phyloP scores from a whole-genome alignment of 1,284 basidiomycete species.

The Ganoderma boninense region DNA sequence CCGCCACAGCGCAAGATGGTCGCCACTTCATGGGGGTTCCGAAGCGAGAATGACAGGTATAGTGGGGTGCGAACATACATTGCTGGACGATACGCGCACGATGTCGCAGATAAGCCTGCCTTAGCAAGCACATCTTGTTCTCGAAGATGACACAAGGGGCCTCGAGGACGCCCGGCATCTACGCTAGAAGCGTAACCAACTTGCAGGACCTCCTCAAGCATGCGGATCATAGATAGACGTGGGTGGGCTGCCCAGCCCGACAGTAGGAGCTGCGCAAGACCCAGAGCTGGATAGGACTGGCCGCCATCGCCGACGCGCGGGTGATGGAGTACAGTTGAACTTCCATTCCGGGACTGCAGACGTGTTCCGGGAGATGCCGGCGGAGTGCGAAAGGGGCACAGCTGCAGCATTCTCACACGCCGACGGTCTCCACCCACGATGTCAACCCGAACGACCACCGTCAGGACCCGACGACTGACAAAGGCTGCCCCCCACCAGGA shows the following conservation, averaged over 20 bases:
- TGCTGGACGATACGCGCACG: neutral
- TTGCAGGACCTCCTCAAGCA: neutral
- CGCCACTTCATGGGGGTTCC: neutral
- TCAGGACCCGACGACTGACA: constrained; percentile 23
- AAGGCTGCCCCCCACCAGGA: constrained; percentile 16
- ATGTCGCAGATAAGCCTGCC: neutral
- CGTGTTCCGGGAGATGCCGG: constrained; percentile 8
- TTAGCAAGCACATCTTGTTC: constrained; percentile 4
- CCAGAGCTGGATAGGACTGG: neutral
- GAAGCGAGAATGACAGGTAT: neutral
- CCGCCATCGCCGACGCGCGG: neutral
- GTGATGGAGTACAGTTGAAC: neutral
- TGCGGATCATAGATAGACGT: neutral
- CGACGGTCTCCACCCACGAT: constrained; percentile 39
- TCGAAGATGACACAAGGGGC: neutral
- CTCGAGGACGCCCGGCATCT: constrained; percentile 1
- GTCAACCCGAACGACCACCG: constrained; percentile 51
- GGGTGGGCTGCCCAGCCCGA: neutral
- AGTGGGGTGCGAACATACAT: constrained; percentile 5
- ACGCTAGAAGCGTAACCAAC: neutral
- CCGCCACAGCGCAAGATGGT: neutral
- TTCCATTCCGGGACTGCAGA: constrained; percentile 1
- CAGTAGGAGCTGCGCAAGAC: neutral
- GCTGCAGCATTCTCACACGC: constrained; percentile 7
- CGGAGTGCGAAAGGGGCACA: constrained; percentile 18